These are phyloP conservation scores for Metarhizium album DNA, from an alignment of 2,329 filamentous ascomycete species.

Conservation along the genomic window DNA sequence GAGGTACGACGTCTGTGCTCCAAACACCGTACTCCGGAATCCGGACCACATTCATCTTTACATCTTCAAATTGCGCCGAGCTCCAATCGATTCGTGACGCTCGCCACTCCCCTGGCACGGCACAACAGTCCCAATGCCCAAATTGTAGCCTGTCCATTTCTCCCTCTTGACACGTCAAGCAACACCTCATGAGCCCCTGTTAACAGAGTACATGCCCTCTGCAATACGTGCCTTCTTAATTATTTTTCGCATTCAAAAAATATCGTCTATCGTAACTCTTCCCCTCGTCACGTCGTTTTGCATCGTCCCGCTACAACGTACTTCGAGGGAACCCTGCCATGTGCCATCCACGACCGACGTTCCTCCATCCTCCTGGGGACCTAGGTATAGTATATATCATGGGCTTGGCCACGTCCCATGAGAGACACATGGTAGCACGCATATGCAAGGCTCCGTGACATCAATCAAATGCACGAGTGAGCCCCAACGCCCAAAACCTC, in stretches of 20 bases:
- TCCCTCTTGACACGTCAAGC: background rate
- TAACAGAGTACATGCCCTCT: background rate
- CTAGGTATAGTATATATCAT: background rate
- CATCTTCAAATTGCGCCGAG: too few species aligned
- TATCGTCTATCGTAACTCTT: background rate
- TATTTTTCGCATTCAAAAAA: background rate
- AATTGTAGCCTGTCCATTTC: too few species aligned
- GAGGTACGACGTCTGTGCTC: too few species aligned
- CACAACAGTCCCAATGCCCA: too few species aligned
- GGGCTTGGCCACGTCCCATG: background rate
- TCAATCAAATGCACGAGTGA: background rate
- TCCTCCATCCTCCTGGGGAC: background rate
- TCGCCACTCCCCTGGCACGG: too few species aligned
- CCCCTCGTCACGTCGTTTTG: background rate
- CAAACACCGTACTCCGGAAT: too few species aligned
- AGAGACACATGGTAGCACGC: background rate
- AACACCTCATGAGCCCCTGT: too few species aligned
- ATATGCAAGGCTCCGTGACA: background rate
- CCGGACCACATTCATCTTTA: too few species aligned
- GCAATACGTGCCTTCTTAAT: background rate
- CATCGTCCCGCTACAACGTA: background rate
- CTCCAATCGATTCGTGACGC: too few species aligned
- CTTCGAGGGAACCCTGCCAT: background rate
- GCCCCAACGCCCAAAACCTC: background rate
- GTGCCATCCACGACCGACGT: background rate